Conservation (phyloP, 257 asterid genomes). For the Solanum pennellii region DNA sequence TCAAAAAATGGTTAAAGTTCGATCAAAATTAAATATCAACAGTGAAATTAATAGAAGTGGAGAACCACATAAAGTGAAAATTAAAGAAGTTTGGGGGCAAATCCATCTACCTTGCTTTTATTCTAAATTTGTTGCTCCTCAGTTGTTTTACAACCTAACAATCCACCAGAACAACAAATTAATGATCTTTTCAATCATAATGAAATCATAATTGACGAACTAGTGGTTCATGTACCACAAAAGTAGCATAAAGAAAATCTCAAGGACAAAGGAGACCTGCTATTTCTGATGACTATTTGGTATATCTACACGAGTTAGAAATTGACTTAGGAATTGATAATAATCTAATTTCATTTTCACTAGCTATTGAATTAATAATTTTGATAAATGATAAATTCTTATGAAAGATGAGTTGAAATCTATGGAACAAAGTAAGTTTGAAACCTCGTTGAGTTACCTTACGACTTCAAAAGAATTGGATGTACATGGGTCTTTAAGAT, state of each 20-base stretch:
- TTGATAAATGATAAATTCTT: neutral
- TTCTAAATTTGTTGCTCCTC: neutral
- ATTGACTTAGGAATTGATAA: too few species aligned
- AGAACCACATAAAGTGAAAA: neutral
- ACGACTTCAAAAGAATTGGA: neutral
- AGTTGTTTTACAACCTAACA: neutral
- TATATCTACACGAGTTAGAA: neutral
- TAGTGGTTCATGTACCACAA: neutral
- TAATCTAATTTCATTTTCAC: neutral
- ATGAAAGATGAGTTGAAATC: neutral
- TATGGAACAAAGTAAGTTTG: neutral
- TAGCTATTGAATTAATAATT: neutral
- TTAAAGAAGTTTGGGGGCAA: neutral
- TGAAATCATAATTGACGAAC: neutral
- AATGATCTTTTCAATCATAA: neutral
- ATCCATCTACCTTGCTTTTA: neutral
- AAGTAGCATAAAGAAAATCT: neutral
- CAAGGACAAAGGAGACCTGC: neutral
- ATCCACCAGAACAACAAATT: neutral
- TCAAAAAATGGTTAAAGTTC: too few species aligned
- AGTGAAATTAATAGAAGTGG: neutral
- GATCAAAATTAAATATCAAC: too few species aligned
- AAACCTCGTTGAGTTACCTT: neutral
- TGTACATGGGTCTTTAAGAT: neutral
- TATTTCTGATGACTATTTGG: neutral